These are phyloP conservation scores for Hypoxylon sp. DNA, from an alignment of 2,329 filamentous ascomycete species.

Conservation along the genomic window DNA sequence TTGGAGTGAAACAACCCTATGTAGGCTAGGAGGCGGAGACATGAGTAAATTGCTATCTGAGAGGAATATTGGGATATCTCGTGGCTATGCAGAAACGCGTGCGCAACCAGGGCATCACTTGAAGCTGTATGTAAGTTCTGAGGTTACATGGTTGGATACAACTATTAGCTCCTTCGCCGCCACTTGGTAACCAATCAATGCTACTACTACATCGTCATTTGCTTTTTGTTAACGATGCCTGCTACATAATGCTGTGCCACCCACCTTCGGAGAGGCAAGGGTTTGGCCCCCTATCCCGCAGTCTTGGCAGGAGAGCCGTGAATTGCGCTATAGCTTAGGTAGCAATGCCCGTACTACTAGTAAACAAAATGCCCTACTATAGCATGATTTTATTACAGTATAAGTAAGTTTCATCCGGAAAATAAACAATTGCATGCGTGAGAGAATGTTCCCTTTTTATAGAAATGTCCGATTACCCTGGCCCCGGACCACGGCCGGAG, in stretches of 20 bases:
- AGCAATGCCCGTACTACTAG: background rate
- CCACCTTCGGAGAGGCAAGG: constrained; percentile 2
- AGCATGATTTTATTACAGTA: background rate
- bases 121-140: background rate
- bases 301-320: constrained; percentile 1
- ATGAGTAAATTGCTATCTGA: background rate
- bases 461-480: background rate
- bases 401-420: background rate
- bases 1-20: background rate
- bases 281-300: constrained; percentile 9
- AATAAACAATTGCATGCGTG: background rate
- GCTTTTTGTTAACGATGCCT: constrained; percentile 5
- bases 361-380: background rate
- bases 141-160: background rate
- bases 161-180: constrained; percentile 4
- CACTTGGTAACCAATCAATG: constrained; percentile 21
- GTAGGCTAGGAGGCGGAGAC: background rate
- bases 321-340: background rate
- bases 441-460: background rate
- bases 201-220: background rate
- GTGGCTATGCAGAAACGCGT: background rate
- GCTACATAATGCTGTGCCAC: constrained; percentile 5
- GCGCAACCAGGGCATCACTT: background rate
- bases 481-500: constrained; percentile 1
- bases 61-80: background rate